Evolutionary conservation across 2,329 filamentous ascomycete species (phyloP).

Genomic region (Ophiostoma sp.): DNA sequence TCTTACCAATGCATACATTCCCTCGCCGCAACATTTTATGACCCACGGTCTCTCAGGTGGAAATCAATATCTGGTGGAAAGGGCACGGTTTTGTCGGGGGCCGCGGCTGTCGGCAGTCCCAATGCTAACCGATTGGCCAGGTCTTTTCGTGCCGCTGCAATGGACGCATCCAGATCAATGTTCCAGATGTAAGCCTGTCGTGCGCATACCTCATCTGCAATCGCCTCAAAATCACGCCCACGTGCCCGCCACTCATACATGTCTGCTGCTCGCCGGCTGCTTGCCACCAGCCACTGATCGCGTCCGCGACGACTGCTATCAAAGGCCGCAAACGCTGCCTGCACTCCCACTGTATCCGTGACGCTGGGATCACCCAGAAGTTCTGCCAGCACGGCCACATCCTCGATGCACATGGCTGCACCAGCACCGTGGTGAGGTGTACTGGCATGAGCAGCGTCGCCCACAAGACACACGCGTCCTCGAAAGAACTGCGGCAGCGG

Average conservation of each 20-base stretch:
- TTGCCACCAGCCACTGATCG: constrained; percentile 51
- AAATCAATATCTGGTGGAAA: constrained; percentile 20
- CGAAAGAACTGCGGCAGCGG: constrained; percentile 46
- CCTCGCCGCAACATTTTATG: not conserved
- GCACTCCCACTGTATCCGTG: constrained; percentile 38
- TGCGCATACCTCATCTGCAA: constrained; percentile 38
- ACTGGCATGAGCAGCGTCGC: constrained; percentile 64
- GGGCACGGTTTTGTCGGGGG: constrained; percentile 12
- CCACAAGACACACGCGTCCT: constrained; percentile 51
- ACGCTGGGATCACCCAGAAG: constrained; percentile 46
- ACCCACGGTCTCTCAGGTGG: not conserved
- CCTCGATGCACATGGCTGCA: constrained; percentile 59
- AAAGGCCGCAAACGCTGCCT: constrained; percentile 52
- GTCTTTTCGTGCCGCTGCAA: constrained; percentile 42
- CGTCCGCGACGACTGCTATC: constrained; percentile 51
- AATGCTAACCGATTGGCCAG: constrained; percentile 30
- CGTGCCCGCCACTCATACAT: constrained; percentile 49
- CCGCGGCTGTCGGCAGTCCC: constrained; percentile 16
- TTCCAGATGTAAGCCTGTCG: constrained; percentile 42
- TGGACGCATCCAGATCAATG: constrained; percentile 38
- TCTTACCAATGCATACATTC: not conserved
- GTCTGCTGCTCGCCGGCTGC: constrained; percentile 47
- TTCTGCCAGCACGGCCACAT: constrained; percentile 46
- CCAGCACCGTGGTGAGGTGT: constrained; percentile 62
- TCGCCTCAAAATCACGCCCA: constrained; percentile 35